A percentile compares a stretch with the other conserved stretches of the same genome.
These are phyloP conservation scores for Ophioceras dolichostomum DNA, from an alignment of 2,329 filamentous ascomycete genomes.

Conservation along the genomic window DNA sequence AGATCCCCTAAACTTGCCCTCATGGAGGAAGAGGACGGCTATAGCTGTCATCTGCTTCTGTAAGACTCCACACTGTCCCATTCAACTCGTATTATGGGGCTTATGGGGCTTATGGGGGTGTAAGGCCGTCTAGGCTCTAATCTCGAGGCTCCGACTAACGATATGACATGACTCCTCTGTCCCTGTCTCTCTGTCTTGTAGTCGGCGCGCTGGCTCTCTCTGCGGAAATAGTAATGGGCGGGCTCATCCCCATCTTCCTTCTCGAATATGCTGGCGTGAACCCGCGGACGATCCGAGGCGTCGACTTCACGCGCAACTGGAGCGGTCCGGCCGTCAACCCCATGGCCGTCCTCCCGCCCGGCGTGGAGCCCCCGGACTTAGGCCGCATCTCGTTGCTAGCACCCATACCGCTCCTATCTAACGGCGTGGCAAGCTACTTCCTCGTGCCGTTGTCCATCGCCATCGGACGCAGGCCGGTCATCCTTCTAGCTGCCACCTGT, in stretches of 20 bases:
- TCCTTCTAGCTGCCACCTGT: constrained; percentile 18
- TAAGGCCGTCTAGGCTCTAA: too few species aligned
- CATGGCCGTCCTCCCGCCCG: constrained; percentile 16
- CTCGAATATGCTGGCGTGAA: constrained; percentile 21
- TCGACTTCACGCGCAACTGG: constrained; percentile 8
- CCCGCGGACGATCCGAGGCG: constrained; percentile 15
- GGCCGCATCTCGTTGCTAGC: constrained; percentile 17
- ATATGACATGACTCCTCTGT: too few species aligned
- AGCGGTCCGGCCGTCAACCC: constrained; percentile 9
- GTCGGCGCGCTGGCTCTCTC: constrained; percentile 15
- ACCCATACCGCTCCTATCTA: constrained; percentile 21
- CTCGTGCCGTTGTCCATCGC: constrained; percentile 24
- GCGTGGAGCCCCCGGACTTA: constrained; percentile 16
- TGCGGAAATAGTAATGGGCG: constrained; percentile 15
- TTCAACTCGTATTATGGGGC: too few species aligned
- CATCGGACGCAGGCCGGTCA: constrained; percentile 21
- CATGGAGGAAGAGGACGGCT: constrained; percentile 18
- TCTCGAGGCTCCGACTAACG: too few species aligned
- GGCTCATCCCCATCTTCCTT: constrained; percentile 19
- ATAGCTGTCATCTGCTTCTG: constrained; percentile 16
- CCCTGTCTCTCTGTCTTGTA: constrained; percentile 2
- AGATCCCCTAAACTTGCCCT: constrained; percentile 19
- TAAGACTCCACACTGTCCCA: constrained; percentile 11
- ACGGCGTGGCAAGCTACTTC: constrained; percentile 21
- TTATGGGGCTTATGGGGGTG: too few species aligned